Conservation (phyloP, 164 flowering plant genomes). For the Sedum album region DNA sequence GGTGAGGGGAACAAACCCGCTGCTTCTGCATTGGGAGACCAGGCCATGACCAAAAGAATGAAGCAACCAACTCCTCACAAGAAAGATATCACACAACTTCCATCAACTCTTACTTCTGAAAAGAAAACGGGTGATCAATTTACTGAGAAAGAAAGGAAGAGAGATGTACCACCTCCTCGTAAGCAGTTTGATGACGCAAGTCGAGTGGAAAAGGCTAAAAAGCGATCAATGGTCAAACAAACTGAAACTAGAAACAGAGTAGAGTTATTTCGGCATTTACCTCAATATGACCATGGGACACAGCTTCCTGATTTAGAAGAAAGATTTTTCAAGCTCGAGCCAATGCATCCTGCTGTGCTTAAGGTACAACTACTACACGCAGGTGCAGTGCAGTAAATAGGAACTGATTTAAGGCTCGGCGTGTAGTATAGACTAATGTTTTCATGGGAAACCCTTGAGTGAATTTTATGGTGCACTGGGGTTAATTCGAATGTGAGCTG, state of each 20-base stretch:
- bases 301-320: slow-evolving; percentile 83
- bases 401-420: neutral
- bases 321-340: slow-evolving; percentile 75
- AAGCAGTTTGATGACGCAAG: slow-evolving; percentile 71
- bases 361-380: slow-evolving; percentile 46
- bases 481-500: neutral
- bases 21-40: neutral
- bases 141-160: slow-evolving; percentile 79
- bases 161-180: slow-evolving; percentile 76
- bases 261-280: slow-evolving; percentile 44
- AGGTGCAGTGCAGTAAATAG: neutral
- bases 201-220: slow-evolving; percentile 87
- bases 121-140: slow-evolving; percentile 62
- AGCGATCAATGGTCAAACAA: slow-evolving; percentile 75
- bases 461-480: neutral
- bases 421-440: neutral
- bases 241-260: slow-evolving; percentile 88
- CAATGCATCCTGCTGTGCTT: slow-evolving; percentile 85
- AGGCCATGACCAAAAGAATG: neutral
- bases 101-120: slow-evolving; percentile 23
- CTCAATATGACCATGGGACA: slow-evolving; percentile 94
- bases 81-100: slow-evolving; percentile 30
- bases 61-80: slow-evolving; percentile 31
- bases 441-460: neutral
- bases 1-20: slow-evolving; percentile 6